Evolutionary conservation across 805 yeast species (phyloP).

Genomic region (Nakazawaea ishiwadae): DNA sequence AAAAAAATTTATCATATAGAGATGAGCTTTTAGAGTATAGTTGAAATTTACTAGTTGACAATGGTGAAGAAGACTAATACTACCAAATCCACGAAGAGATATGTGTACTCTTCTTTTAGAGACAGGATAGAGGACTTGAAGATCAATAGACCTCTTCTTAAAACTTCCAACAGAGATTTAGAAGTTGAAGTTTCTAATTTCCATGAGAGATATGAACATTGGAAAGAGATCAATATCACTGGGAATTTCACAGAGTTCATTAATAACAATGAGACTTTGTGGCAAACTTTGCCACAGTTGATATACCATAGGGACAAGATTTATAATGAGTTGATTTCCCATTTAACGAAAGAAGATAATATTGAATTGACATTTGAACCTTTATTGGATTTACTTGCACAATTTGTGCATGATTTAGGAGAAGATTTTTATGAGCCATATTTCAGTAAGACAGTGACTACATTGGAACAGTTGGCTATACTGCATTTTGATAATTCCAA

Average conservation of each 20-base stretch:
- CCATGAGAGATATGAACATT: slow-evolving; percentile 71
- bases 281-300: slow-evolving; percentile 76
- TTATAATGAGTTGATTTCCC: slow-evolving; percentile 32
- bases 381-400: slow-evolving; percentile 71
- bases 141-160: slow-evolving; percentile 64
- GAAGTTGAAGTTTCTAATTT: slow-evolving; percentile 77
- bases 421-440: slow-evolving; percentile 74
- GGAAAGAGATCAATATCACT: slow-evolving; percentile 84
- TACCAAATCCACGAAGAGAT: slow-evolving; percentile 52
- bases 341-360: slow-evolving; percentile 39
- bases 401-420: slow-evolving; percentile 88
- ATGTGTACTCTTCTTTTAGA: slow-evolving; percentile 69
- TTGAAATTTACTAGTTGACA: no score
- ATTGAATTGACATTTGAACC: slow-evolving; percentile 79
- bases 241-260: slow-evolving; percentile 63
- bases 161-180: slow-evolving; percentile 55
- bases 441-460: slow-evolving; percentile 47
- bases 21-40: slow-evolving; percentile 5
- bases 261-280: slow-evolving; percentile 45
- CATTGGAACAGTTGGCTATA: slow-evolving; percentile 44
- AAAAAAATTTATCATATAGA: slow-evolving; percentile 1
- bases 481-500: slow-evolving; percentile 52
- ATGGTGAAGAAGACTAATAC: slow-evolving; percentile 36
- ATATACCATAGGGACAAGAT: slow-evolving; percentile 65
- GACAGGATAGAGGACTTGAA: slow-evolving; percentile 80